Percentiles rank a stretch among this genome's conserved stretches.
Conservation (phyloP, 1,284 basidiomycete species). For the Neonothopanus nambi region DNA sequence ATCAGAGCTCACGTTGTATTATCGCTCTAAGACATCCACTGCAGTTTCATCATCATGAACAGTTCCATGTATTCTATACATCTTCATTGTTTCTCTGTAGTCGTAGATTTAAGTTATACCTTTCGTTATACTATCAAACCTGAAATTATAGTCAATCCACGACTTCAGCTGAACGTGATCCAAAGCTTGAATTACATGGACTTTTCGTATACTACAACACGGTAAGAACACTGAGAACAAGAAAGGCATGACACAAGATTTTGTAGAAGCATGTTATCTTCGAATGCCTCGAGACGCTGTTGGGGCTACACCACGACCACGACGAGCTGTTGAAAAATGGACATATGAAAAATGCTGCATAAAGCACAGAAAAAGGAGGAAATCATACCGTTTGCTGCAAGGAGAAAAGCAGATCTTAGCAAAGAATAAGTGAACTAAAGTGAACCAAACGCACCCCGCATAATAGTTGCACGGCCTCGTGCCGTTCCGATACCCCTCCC, state of each 20-base stretch:
- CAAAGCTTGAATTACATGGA: neutral
- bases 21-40: constrained; percentile 42
- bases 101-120: no score
- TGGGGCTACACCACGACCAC: constrained; percentile 76
- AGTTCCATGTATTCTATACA: neutral
- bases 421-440: constrained; percentile 15
- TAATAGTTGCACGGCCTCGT: constrained; percentile 94
- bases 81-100: no score
- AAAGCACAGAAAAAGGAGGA: constrained; percentile 5
- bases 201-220: constrained; percentile 14
- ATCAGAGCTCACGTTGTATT: constrained; percentile 83
- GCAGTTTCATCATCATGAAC: neutral
- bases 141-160: no score
- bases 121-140: no score
- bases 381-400: constrained; percentile 61
- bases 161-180: no score
- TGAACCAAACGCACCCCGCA: constrained; percentile 67
- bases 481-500: constrained; percentile 99
- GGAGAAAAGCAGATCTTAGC: constrained; percentile 23
- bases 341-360: constrained; percentile 15
- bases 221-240: neutral
- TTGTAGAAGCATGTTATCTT: constrained; percentile 48
- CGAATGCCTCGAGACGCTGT: constrained; percentile 71
- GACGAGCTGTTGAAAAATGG: constrained; percentile 60
- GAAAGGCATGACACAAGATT: neutral